Evolutionary conservation across 768 basidiomycete species (phyloP).

Genomic region (Kwoniella europaea): DNA sequence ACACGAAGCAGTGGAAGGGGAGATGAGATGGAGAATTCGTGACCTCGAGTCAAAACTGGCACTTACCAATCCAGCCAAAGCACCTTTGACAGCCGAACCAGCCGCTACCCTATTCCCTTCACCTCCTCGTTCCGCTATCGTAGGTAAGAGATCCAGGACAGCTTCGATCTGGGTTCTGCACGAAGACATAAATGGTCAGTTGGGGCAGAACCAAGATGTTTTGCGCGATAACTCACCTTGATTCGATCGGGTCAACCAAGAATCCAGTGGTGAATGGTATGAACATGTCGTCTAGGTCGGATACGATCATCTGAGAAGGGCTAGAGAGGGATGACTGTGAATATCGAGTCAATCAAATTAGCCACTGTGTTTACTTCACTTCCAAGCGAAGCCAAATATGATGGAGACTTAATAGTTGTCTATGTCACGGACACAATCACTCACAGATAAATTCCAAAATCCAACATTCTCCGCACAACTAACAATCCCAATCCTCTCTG

Average conservation of each 20-base stretch:
- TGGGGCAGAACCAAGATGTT: background rate
- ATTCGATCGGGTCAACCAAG: conserved; percentile 75
- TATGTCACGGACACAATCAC: conserved; percentile 10
- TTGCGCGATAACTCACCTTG: conserved; percentile 64
- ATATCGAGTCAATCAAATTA: background rate
- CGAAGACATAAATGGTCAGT: background rate
- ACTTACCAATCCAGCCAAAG: conserved; percentile 73
- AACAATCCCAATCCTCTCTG: conserved; percentile 69
- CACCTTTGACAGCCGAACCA: conserved; percentile 75
- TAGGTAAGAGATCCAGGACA: conserved; percentile 70
- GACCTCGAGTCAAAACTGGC: background rate
- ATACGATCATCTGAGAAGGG: conserved; percentile 70
- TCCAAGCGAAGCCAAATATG: background rate
- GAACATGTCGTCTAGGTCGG: conserved; percentile 93
- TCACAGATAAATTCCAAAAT: conserved; percentile 82
- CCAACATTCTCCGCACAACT: conserved; percentile 81
- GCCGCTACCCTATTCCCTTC: conserved; percentile 68
- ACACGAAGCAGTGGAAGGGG: too few species aligned
- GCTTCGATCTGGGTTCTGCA: conserved; percentile 69
- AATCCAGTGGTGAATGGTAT: conserved; percentile 73
- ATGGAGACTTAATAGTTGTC: too few species aligned
- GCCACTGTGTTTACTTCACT: too few species aligned
- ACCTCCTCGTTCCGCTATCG: conserved; percentile 63
- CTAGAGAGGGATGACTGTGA: conserved; percentile 33
- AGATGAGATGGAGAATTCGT: background rate